A percentile compares a stretch with the other conserved stretches of the same genome.
Conservation (phyloP, 2,329 filamentous ascomycete genomes). For the Penicillium decumbens region DNA sequence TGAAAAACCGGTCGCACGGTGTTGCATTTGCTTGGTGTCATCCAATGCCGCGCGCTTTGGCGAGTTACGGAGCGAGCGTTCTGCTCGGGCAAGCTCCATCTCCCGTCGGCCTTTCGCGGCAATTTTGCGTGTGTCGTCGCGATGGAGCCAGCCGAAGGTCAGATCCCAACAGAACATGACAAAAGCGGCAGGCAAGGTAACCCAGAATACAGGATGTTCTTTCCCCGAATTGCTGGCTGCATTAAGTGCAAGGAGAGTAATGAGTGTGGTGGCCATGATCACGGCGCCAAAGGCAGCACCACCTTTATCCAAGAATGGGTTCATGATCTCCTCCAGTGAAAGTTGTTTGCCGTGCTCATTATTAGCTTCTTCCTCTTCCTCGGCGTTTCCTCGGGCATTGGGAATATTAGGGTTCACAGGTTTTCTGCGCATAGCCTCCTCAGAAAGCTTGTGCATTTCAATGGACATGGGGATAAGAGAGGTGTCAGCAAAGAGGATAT, state of each 20-base stretch:
- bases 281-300: constrained; percentile 61
- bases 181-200: constrained; percentile 64
- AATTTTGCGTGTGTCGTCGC: constrained; percentile 60
- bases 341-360: constrained; percentile 53
- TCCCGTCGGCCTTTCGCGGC: constrained; percentile 54
- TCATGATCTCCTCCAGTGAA: constrained; percentile 68
- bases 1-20: background rate
- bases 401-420: constrained; percentile 72
- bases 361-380: constrained; percentile 51
- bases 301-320: constrained; percentile 65
- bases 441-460: constrained; percentile 62
- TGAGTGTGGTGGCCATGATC: constrained; percentile 63
- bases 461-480: constrained; percentile 62
- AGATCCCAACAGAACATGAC: constrained; percentile 68
- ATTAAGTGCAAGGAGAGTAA: constrained; percentile 63
- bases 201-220: constrained; percentile 60
- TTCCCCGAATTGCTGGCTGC: constrained; percentile 51
- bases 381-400: constrained; percentile 53
- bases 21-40: background rate
- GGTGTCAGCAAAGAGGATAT: constrained; percentile 62
- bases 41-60: constrained; percentile 1
- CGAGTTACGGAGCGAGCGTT: constrained; percentile 24
- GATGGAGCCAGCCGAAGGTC: constrained; percentile 58
- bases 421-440: constrained; percentile 51
- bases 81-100: constrained; percentile 43